Evolutionary conservation across 108 stramenopile species (phyloP).

Genomic region (Discostella pseudostelligera): DNA sequence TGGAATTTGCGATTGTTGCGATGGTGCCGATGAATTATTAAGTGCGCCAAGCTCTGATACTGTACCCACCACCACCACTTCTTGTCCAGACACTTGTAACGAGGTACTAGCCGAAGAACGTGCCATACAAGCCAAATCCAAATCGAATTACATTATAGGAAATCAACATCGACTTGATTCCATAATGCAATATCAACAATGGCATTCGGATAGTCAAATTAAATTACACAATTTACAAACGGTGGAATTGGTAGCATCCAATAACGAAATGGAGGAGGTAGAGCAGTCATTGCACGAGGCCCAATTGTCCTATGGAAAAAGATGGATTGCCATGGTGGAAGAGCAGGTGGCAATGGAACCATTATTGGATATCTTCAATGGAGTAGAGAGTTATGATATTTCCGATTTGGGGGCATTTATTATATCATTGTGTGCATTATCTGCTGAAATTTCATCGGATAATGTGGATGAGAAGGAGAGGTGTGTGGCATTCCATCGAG

Average conservation of each 20-base stretch:
- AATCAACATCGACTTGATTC: conserved; percentile 39
- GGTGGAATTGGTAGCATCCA: conserved; percentile 2
- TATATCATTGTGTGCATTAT: conserved; percentile 61
- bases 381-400: conserved; percentile 3
- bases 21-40: conserved; percentile 63
- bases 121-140: conserved; percentile 19
- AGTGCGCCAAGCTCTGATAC: not conserved
- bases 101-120: conserved; percentile 57
- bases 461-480: conserved; percentile 11
- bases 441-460: conserved; percentile 58
- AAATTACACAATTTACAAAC: conserved; percentile 24
- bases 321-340: conserved; percentile 1
- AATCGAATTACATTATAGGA: conserved; percentile 46
- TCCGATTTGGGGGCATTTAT: conserved; percentile 51
- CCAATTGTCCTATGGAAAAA: not conserved
- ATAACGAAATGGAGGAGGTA: not conserved
- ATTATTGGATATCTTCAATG: not conserved
- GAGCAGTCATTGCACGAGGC: conserved; percentile 15
- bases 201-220: conserved; percentile 14
- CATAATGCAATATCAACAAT: conserved; percentile 39
- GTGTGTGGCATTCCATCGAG: conserved; percentile 62
- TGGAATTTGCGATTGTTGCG: conserved; percentile 86
- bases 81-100: conserved; percentile 65
- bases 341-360: conserved; percentile 8
- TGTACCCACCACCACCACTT: too few relatives aligned